A percentile compares a stretch with the other conserved stretches of the same genome.
Conservation (phyloP, 1,284 basidiomycete genomes). For the Phlebopus sp. region DNA sequence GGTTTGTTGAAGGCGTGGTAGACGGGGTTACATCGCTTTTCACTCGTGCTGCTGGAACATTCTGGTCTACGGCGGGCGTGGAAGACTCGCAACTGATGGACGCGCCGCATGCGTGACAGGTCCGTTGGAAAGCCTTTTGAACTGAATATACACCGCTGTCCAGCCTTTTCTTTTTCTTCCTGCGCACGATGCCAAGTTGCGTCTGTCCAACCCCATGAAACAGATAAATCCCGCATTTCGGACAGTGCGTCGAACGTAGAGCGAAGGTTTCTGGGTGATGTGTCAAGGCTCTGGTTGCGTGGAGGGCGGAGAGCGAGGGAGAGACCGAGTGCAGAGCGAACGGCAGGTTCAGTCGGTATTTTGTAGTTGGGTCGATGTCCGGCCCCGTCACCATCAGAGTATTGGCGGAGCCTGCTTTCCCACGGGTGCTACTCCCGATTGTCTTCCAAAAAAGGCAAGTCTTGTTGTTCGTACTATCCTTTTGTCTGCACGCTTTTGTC, state of each 20-base stretch:
- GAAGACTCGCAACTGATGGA: not conserved
- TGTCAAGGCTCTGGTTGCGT: constrained; percentile 41
- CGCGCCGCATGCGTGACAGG: constrained; percentile 22
- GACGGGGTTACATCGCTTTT: not conserved
- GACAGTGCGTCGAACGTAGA: constrained; percentile 39
- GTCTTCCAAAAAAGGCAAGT: constrained; percentile 24
- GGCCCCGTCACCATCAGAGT: constrained; percentile 11
- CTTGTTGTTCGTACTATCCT: constrained; percentile 19
- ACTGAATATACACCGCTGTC: constrained; percentile 3
- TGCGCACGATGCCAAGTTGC: constrained; percentile 7
- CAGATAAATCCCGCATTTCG: constrained; percentile 49
- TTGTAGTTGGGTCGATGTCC: constrained; percentile 38
- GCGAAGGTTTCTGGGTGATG: constrained; percentile 30
- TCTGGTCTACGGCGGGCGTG: not conserved
- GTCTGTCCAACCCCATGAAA: constrained; percentile 28
- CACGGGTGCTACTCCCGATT: constrained; percentile 8
- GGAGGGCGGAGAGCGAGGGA: constrained; percentile 57
- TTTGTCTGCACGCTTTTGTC: constrained; percentile 17
- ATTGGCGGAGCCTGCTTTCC: not conserved
- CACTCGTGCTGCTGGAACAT: not conserved
- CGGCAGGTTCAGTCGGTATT: constrained; percentile 49
- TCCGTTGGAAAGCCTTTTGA: constrained; percentile 9
- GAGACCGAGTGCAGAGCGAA: constrained; percentile 47
- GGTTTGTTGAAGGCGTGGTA: not conserved
- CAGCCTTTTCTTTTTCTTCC: constrained; percentile 12